A percentile compares a stretch with the other conserved stretches of the same genome.
Conservation (phyloP, 495 filamentous ascomycete species). For the Aspergillus bertholletiae region DNA sequence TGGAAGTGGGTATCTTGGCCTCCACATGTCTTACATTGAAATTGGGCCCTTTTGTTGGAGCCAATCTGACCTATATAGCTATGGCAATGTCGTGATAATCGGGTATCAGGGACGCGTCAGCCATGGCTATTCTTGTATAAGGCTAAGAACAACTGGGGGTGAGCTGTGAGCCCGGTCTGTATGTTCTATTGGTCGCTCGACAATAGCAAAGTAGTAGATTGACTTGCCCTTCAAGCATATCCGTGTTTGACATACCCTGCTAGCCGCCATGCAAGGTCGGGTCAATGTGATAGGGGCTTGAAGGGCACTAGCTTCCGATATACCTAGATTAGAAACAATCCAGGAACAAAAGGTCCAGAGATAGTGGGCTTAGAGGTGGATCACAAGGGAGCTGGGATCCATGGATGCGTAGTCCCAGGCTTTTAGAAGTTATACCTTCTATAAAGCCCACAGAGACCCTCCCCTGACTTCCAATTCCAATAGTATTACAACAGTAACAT, state of each 20-base stretch:
- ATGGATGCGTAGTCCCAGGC: no score
- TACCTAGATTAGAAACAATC: not conserved
- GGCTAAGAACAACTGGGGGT: not conserved
- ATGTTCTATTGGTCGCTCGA: not conserved
- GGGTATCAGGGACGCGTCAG: not conserved
- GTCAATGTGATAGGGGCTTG: not conserved
- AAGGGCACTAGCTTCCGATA: not conserved
- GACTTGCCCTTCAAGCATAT: not conserved
- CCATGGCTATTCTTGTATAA: not conserved
- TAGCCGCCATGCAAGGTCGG: not conserved
- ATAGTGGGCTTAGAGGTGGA: not conserved
- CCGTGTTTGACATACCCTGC: not conserved
- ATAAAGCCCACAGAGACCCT: not conserved
- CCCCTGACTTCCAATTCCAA: not conserved
- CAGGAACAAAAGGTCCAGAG: not conserved
- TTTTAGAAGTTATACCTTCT: no score
- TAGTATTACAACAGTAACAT: no score
- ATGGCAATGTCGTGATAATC: not conserved
- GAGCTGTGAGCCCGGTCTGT: no score
- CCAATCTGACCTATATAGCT: not conserved
- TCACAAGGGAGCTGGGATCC: not conserved
- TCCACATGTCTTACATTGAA: not conserved
- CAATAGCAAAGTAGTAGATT: not conserved
- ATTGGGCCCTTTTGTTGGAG: not conserved
- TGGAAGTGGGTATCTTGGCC: not conserved